Conservation (phyloP, 371 early-diverging fungal genomes). For the Circinella minor region DNA sequence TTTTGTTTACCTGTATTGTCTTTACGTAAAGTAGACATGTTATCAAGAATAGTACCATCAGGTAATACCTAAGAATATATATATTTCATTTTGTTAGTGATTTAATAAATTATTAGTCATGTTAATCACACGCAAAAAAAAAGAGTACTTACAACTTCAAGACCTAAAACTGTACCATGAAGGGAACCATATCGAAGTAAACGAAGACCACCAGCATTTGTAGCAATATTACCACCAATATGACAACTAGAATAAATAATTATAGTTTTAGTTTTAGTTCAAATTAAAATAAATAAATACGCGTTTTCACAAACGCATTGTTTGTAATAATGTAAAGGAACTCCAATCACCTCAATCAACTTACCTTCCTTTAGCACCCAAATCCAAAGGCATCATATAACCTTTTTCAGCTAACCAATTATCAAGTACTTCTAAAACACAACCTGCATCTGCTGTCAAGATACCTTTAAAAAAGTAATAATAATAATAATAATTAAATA, state of each 20-base stretch:
- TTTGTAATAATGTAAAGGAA: no score
- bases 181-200: slow-evolving; percentile 93
- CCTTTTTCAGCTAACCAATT: slow-evolving; percentile 86
- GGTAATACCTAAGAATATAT: slow-evolving; percentile 63
- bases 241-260: slow-evolving; percentile 61
- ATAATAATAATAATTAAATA: background rate
- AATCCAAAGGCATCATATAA: slow-evolving; percentile 93
- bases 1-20: slow-evolving; percentile 68
- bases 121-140: slow-evolving; percentile 1
- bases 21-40: slow-evolving; percentile 76
- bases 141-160: slow-evolving; percentile 67
- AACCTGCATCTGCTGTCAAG: slow-evolving; percentile 90
- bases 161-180: slow-evolving; percentile 92
- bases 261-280: no score
- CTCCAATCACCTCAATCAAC: no score
- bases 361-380: slow-evolving; percentile 89
- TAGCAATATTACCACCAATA: slow-evolving; percentile 98
- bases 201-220: slow-evolving; percentile 97
- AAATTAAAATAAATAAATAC: no score
- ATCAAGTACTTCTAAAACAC: slow-evolving; percentile 89
- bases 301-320: no score
- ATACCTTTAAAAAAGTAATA: slow-evolving; percentile 55
- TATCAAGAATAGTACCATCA: slow-evolving; percentile 86
- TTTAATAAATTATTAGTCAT: slow-evolving; percentile 14
- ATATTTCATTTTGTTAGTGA: background rate